Base-by-base conservation (phyloP, 768 basidiomycete genomes). In the Leucocoprinus leucothites region DNA sequence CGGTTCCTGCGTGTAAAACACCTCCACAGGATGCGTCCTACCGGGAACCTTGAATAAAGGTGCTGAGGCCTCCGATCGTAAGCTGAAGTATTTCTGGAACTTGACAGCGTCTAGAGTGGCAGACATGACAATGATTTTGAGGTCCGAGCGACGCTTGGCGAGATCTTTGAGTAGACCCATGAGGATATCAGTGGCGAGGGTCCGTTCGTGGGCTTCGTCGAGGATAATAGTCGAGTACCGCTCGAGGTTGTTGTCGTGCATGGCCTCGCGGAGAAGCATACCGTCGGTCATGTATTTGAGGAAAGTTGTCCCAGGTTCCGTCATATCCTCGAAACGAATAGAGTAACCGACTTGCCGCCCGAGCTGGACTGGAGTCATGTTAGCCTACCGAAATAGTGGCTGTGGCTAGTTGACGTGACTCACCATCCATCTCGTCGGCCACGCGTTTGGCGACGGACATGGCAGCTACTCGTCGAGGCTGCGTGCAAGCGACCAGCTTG, bases 261-360 rank as follows among this genome's bases (percentile, higher is more conserved):
- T 99, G 3, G 94, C 94, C 74, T 97, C 94, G 18, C 94, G 86
- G n/a, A 96, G 82, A 53, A 93, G 85, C 94, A 98, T 97, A 82
- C 96, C 97, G 63, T 99, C 97, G 14, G 97, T 99, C 95, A 98
- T 97, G 75, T 99, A 98, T 69, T 97, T 98, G 60, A 99, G 78
- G 72, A 99, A 97, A 0, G 97, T 98, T 28, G 87, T 89, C 0
- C 91, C 89, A 0, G 84, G 75, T 61, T 91, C 82, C 41, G 96
- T 89, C 91, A 94, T 89, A 68, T 98, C 97, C 70, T 99, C 96
- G 69, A 98, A 99, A 68, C 96, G 92, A 64, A 98, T 98, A 3
- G 87, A n/a, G n/a, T n/a, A n/a, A n/a, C n/a, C n/a, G n/a, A n/a
- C n/a, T n/a, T n/a, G n/a, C n/a, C n/a, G n/a, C 28, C 96, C 96